Percentiles rank a stretch among this genome's conserved stretches.
These are phyloP conservation scores for Fusarium transvaalense DNA, from an alignment of 2,329 filamentous ascomycete genomes.

Conservation along the genomic window DNA sequence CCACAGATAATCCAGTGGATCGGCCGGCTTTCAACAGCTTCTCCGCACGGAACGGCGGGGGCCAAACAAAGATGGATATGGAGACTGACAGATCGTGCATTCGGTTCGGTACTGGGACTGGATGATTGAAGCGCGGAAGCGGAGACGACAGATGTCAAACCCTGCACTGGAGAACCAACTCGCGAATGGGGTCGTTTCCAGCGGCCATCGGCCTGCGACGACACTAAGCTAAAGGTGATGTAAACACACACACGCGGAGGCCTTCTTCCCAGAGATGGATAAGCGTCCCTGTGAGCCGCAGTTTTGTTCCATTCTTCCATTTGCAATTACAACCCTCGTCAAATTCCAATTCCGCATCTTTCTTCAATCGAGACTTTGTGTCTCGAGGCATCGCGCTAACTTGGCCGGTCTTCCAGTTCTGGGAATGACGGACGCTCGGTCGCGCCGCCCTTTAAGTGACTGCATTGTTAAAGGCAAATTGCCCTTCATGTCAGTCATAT, in stretches of 20 bases:
- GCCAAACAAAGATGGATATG: conserved; percentile 38
- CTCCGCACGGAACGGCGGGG: conserved; percentile 44
- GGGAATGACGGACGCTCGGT: conserved; percentile 22
- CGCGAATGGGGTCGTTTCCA: conserved; percentile 49
- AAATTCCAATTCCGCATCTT: conserved; percentile 41
- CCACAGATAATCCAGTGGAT: conserved; percentile 36
- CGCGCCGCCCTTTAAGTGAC: conserved; percentile 24
- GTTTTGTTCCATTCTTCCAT: conserved; percentile 37
- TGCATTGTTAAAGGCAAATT: conserved; percentile 27
- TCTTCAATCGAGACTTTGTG: conserved; percentile 17
- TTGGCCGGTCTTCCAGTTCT: background rate
- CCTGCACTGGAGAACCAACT: conserved; percentile 43
- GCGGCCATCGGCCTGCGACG: conserved; percentile 25
- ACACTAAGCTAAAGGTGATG: conserved; percentile 31
- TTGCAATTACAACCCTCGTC: conserved; percentile 16
- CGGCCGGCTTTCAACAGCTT: conserved; percentile 43
- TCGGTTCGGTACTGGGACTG: conserved; percentile 26
- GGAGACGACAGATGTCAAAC: conserved; percentile 41
- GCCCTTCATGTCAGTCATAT: conserved; percentile 29
- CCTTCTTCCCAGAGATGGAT: conserved; percentile 43
- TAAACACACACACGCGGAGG: conserved; percentile 28
- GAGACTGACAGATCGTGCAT: conserved; percentile 46
- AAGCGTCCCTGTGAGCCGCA: conserved; percentile 42
- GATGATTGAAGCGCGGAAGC: conserved; percentile 38
- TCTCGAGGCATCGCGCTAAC: conserved; percentile 23